Evolutionary conservation across 176 grass and related monocot genomes (phyloP), one percentile per base, ranked within the genome.

Genomic region (Aegilops speltoides): DNA sequence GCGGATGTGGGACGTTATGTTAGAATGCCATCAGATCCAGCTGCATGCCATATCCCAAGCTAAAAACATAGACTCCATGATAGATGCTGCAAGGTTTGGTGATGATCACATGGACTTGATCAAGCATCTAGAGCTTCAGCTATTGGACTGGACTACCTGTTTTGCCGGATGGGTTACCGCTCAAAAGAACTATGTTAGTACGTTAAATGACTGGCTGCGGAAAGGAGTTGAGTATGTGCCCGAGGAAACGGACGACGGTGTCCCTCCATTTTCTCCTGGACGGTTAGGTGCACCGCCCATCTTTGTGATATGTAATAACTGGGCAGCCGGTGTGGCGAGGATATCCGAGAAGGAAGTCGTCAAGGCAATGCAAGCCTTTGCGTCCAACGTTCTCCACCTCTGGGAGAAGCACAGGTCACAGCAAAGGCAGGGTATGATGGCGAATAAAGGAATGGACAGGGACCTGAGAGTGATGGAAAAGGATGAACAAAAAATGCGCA

Each of bases 21-120:
- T 90, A 68, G 94, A 96, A 91, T 96, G 97, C 77, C 97, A 98
- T 78, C 91, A 88, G 74, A 98, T 93, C 85, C 97, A 98, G 77
- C 79, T 70, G 79, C 90, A 96, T 86, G 97, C 94, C 22, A 91
- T 98, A 80, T 96, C 97, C 10, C 86, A 90, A 82, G 91, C 93
- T 45, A 94, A 94, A 86, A 96, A 93, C 85, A 86, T 99, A 73
- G 94, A 94, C 73, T 88, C 94, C 14, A 91, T 91, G 81, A 68
- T 99, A 72, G 32, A 88, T 3, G 29, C 78, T 37, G 90, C 86
- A 66, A 92, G 85, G 66, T 89, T 99, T 33, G 84, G 88, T 68
- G 93, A 94, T n/a, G 38, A 68, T 68, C 88, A 94, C 87, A 91
- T 88, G 65, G 85, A 89, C n/a, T 82, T 90, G 80, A 86, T 90